These are phyloP conservation scores for Lyophyllum decastes DNA, from an alignment of 768 basidiomycete genomes.

Conservation along the genomic window DNA sequence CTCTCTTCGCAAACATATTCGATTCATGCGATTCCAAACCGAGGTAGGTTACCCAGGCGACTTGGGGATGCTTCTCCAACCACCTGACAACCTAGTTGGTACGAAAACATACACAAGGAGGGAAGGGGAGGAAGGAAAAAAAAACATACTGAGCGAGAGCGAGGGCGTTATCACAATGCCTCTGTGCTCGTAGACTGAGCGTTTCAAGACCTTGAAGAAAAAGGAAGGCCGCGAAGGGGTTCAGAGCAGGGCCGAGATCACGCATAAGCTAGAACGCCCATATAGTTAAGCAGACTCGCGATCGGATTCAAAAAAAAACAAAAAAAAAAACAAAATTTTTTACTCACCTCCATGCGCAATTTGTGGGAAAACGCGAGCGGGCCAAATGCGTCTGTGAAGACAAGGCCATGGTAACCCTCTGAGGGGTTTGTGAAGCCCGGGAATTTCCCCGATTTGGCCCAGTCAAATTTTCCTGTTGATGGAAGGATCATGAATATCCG, in stretches of 20 bases:
- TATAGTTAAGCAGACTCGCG: too few species aligned
- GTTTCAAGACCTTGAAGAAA: slow-evolving; percentile 82
- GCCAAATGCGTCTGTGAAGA: slow-evolving; percentile 69
- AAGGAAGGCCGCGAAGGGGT: slow-evolving; percentile 75
- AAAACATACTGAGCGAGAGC: slow-evolving; percentile 52
- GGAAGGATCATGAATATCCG: background rate
- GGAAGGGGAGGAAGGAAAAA: too few species aligned
- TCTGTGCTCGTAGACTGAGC: slow-evolving; percentile 66
- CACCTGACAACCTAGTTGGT: slow-evolving; percentile 31
- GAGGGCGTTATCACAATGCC: slow-evolving; percentile 73
- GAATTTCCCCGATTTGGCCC: slow-evolving; percentile 67
- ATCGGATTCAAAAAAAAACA: too few species aligned
- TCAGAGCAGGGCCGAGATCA: slow-evolving; percentile 65
- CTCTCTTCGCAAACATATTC: slow-evolving; percentile 55
- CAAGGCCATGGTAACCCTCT: slow-evolving; percentile 76
- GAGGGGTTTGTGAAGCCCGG: slow-evolving; percentile 73
- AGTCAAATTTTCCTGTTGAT: slow-evolving; percentile 69
- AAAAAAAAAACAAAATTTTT: too few species aligned
- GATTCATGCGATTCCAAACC: slow-evolving; percentile 66
- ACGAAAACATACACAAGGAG: background rate
- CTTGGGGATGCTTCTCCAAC: slow-evolving; percentile 63
- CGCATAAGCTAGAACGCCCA: slow-evolving; percentile 36
- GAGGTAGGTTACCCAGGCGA: slow-evolving; percentile 80
- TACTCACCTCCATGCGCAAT: slow-evolving; percentile 51
- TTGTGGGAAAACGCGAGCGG: slow-evolving; percentile 63